Percentiles rank a stretch among this genome's conserved stretches.
Conservation (phyloP, 805 yeast genomes). For the Peterozyma toletana region DNA sequence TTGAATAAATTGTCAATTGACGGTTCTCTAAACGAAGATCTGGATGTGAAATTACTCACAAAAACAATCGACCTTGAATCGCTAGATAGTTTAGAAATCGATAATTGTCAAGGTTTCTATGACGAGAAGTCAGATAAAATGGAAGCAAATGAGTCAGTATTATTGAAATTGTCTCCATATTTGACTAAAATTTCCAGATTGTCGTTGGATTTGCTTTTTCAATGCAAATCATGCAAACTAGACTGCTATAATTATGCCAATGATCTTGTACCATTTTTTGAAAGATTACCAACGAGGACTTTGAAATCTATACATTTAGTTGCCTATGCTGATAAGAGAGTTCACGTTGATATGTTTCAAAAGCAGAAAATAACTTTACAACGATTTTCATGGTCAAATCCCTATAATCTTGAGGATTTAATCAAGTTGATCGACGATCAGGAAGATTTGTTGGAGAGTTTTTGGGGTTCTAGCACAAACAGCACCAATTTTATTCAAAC, state of each 20-base stretch:
- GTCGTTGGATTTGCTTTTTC: slow-evolving; percentile 5
- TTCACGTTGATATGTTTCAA: slow-evolving; percentile 1
- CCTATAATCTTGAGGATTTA: neutral
- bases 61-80: neutral
- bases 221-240: slow-evolving; percentile 2
- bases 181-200: slow-evolving; percentile 1
- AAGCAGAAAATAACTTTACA: slow-evolving; percentile 1
- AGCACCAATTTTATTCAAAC: neutral
- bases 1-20: slow-evolving; percentile 3
- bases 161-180: neutral
- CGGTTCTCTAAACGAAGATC: neutral
- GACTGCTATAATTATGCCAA: slow-evolving; percentile 5
- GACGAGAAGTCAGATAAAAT: slow-evolving; percentile 1
- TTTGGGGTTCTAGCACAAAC: neutral
- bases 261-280: slow-evolving; percentile 3
- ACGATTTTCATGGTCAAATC: slow-evolving; percentile 2
- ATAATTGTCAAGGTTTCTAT: slow-evolving; percentile 1
- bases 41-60: neutral
- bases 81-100: slow-evolving; percentile 4
- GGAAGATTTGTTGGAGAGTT: neutral
- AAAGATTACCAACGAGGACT: slow-evolving; percentile 1
- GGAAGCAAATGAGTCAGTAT: neutral
- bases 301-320: slow-evolving; percentile 3
- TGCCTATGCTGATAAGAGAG: neutral
- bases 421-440: neutral